Evolutionary conservation across 208 protist genomes (phyloP).

Genomic region (Tetramitus jugosus): DNA sequence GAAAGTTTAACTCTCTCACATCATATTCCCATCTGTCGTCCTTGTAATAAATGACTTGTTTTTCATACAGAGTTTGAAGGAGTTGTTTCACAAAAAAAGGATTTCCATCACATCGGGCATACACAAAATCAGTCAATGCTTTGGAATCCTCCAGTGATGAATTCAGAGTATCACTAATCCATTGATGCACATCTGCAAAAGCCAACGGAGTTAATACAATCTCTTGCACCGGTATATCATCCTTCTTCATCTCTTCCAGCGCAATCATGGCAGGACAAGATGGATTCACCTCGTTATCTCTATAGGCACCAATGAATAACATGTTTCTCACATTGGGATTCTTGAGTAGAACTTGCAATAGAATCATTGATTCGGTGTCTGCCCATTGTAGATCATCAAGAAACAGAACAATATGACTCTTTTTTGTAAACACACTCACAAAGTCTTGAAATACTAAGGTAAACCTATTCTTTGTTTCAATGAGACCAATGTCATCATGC

Average conservation of each 20-base stretch:
- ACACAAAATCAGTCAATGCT: not conserved
- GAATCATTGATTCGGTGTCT: not conserved
- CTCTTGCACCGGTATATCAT: not conserved
- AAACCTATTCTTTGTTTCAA: not conserved
- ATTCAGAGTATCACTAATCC: not conserved
- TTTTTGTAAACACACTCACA: not conserved
- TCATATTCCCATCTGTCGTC: not conserved
- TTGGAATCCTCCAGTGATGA: not conserved
- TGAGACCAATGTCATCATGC: not conserved
- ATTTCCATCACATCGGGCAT: not conserved
- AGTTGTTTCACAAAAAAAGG: not conserved
- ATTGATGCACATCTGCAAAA: not conserved
- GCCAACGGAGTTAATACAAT: not conserved
- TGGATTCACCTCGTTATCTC: not conserved
- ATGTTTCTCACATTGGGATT: not conserved
- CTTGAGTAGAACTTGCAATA: not conserved
- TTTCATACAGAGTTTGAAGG: not conserved
- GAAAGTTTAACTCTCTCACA: too few species aligned
- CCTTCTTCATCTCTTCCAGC: not conserved
- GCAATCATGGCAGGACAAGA: not conserved
- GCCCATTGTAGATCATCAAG: slow-evolving; percentile 1
- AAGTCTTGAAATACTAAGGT: not conserved
- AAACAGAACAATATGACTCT: not conserved
- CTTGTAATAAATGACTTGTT: not conserved
- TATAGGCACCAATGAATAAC: not conserved